Evolutionary conservation across 2,329 filamentous ascomycete species (phyloP), one percentile per base, ranked within the genome.

Genomic region (Diaporthe ilicicola): DNA sequence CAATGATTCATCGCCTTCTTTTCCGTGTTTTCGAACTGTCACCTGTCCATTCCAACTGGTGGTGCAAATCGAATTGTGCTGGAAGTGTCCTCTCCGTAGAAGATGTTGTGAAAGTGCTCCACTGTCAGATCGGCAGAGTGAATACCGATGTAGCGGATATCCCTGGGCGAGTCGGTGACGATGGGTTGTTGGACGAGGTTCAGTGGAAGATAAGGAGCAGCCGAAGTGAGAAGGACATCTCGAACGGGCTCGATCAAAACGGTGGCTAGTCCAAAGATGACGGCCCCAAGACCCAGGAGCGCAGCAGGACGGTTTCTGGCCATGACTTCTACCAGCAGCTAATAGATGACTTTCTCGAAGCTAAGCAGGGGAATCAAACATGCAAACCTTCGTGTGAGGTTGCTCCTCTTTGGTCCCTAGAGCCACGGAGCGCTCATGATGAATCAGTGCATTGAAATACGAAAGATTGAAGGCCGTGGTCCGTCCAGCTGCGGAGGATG

Each of bases 31-130:
- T 17, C 42, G 17, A 27, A 68, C 34, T 17, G 46, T 46, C 27
- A 62, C 46, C 15, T 37, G 34, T 1, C 22, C 55, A 19, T 42
- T 56, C 1, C 53, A 13, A 75, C 72, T 6, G 79, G 79, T 19
- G 76, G 76, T 12, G 78, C 76, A 73, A 81, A 81, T 15, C 79
- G 76, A 42, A 78, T 77, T 4, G 50, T 24, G 4, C 78, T 78
- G 13, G 74, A 74, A 4, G 78, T 79, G 34, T 79, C 76, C 55
- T 80, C 64, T 10, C 71, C 79, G 54, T 78, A 80, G 42, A 76
- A 77, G 24, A 80, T 78, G 46, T 78, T 77, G 3, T 78, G 74
- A 69, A 79, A 80, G n/a, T 77, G 74, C 54, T 81, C 79, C 19
- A 80, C 76, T 27, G 74, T 73, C 24, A 61, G 15, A 39, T 74